Evolutionary conservation across 73 alveolate species (phyloP).

Genomic region (Paramecium biaurelia): DNA sequence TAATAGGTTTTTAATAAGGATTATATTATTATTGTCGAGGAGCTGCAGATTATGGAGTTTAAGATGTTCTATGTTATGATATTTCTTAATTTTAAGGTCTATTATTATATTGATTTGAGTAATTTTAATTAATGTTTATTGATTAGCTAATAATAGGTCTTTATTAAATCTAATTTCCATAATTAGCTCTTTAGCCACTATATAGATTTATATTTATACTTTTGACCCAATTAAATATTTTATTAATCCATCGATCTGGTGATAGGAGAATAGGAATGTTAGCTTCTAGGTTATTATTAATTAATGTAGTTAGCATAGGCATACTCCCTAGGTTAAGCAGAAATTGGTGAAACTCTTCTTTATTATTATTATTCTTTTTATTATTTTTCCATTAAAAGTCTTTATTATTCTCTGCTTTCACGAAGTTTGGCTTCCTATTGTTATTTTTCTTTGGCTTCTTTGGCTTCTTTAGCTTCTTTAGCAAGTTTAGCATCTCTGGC

Average conservation of each 20-base stretch:
- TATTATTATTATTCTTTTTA: neutral
- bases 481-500: constrained; percentile 21
- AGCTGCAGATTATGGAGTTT: constrained; percentile 29
- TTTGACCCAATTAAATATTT: neutral
- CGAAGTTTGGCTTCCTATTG: neutral
- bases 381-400: neutral
- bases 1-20: neutral
- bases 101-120: neutral
- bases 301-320: neutral
- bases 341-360: neutral
- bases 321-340: neutral
- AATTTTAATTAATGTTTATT: neutral
- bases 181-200: neutral
- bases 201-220: neutral
- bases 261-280: neutral
- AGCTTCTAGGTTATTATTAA: neutral
- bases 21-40: neutral
- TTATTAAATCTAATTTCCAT: neutral
- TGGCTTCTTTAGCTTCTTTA: neutral
- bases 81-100: neutral
- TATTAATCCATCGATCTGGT: neutral
- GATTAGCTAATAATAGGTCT: neutral
- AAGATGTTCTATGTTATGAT: neutral
- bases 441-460: neutral
- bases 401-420: neutral